Conservation (phyloP, 1,284 basidiomycete species). For the Cryptococcus neoformans region DNA sequence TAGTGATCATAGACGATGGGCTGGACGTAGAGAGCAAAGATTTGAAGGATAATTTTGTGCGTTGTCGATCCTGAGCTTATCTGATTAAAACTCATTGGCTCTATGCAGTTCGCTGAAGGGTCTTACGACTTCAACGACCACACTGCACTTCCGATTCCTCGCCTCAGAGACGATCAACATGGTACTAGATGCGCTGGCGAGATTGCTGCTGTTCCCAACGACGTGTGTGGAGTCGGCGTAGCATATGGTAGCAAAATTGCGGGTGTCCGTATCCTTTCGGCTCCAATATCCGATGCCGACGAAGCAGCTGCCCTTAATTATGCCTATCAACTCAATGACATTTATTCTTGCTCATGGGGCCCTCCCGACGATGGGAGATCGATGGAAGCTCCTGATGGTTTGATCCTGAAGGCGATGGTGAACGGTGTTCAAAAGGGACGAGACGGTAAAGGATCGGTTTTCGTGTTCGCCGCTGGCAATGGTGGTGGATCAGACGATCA, state of each 20-base stretch:
- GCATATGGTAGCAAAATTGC: constrained; percentile 89
- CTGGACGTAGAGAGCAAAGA: constrained; percentile 87
- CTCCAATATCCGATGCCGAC: constrained; percentile 96
- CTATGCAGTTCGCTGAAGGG: constrained; percentile 70
- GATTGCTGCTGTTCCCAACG: constrained; percentile 94
- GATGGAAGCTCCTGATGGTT: constrained; percentile 91
- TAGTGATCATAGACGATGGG: constrained; percentile 94
- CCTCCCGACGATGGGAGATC: constrained; percentile 92
- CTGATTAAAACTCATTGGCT: constrained; percentile 1
- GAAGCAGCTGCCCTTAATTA: constrained; percentile 95
- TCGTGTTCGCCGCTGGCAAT: constrained; percentile 97
- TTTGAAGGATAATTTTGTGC: constrained; percentile 84
- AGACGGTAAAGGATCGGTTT: constrained; percentile 85
- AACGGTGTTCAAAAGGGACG: constrained; percentile 94
- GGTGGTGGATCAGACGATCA: constrained; percentile 90
- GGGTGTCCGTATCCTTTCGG: constrained; percentile 92
- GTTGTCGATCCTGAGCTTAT: constrained; percentile 42
- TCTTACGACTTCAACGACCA: constrained; percentile 99
- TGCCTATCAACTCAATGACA: constrained; percentile 86
- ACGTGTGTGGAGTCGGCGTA: constrained; percentile 92
- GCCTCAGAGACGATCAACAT: constrained; percentile 89
- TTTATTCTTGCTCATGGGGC: constrained; percentile 97
- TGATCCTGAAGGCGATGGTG: constrained; percentile 91
- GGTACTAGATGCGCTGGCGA: constrained; percentile 98
- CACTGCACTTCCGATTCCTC: constrained; percentile 77